Percentiles rank a stretch among this genome's conserved stretches.
These are phyloP conservation scores for Mycena kentingensis DNA, from an alignment of 768 basidiomycete genomes.

Conservation along the genomic window DNA sequence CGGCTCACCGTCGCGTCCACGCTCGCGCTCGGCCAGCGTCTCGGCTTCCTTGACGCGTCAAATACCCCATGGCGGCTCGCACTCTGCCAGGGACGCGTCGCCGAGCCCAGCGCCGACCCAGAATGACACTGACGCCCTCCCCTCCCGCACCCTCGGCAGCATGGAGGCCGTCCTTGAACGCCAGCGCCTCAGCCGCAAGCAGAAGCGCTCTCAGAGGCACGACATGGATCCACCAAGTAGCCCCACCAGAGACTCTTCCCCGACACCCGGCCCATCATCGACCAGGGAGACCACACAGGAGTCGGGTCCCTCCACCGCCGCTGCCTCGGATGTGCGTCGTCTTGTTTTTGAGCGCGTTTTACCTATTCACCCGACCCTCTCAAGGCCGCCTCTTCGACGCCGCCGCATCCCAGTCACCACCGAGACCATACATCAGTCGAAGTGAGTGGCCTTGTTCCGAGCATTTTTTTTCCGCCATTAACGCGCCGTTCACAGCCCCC, in stretches of 20 bases:
- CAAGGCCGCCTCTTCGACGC: constrained; percentile 49
- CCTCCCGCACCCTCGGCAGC: constrained; percentile 63
- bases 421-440: constrained; percentile 49
- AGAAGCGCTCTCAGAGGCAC: constrained; percentile 52
- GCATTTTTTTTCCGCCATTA: too few species aligned
- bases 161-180: constrained; percentile 81
- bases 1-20: constrained; percentile 36
- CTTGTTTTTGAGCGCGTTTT: constrained; percentile 35
- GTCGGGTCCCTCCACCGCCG: constrained; percentile 8
- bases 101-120: constrained; percentile 55
- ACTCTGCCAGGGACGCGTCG: constrained; percentile 54
- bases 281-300: constrained; percentile 54
- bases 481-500: constrained; percentile 20
- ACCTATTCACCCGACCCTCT: background rate
- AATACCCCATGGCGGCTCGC: constrained; percentile 47
- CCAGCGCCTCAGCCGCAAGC: constrained; percentile 59
- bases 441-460: constrained; percentile 14
- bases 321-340: constrained; percentile 41
- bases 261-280: constrained; percentile 49
- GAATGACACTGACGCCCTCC: constrained; percentile 52
- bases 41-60: constrained; percentile 44
- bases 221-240: constrained; percentile 34
- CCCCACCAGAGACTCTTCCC: constrained; percentile 48
- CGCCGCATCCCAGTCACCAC: constrained; percentile 64
- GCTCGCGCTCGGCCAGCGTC: constrained; percentile 38